These are phyloP conservation scores for Fusarium clavum DNA, from an alignment of 2,329 filamentous ascomycete genomes.

Conservation along the genomic window DNA sequence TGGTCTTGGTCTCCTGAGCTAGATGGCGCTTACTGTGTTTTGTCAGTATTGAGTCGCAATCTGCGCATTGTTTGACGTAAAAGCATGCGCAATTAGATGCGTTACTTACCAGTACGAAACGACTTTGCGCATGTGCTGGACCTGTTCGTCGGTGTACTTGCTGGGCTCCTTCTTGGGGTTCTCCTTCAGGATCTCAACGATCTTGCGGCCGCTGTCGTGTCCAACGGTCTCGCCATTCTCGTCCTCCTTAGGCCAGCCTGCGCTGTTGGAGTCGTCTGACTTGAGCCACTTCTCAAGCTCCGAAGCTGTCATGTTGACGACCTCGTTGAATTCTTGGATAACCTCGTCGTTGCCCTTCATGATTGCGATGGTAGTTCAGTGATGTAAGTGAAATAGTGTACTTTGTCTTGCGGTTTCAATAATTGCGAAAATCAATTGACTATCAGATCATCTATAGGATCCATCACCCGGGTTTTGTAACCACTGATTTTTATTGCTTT, in stretches of 20 bases:
- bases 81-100: not conserved
- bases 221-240: conserved; percentile 71
- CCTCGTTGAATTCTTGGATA: conserved; percentile 70
- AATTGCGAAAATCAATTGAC: conserved; percentile 2
- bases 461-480: conserved; percentile 16
- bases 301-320: conserved; percentile 73
- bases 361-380: not conserved
- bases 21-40: conserved; percentile 67
- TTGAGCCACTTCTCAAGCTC: conserved; percentile 73
- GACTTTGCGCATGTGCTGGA: conserved; percentile 72
- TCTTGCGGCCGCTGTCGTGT: conserved; percentile 72
- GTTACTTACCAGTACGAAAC: conserved; percentile 66
- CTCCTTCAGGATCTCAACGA: conserved; percentile 70
- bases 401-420: not conserved
- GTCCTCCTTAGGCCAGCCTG: conserved; percentile 70
- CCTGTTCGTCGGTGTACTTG: conserved; percentile 65
- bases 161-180: conserved; percentile 68
- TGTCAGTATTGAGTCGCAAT: not conserved
- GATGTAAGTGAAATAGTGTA: not conserved
- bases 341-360: conserved; percentile 49
- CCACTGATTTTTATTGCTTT: conserved; percentile 10
- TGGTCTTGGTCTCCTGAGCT: conserved; percentile 70
- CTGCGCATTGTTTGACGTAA: no score
- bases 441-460: not conserved
- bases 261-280: conserved; percentile 65